Evolutionary conservation across 1,284 basidiomycete genomes (phyloP).

Genomic region (Violaceomyces palustris): DNA sequence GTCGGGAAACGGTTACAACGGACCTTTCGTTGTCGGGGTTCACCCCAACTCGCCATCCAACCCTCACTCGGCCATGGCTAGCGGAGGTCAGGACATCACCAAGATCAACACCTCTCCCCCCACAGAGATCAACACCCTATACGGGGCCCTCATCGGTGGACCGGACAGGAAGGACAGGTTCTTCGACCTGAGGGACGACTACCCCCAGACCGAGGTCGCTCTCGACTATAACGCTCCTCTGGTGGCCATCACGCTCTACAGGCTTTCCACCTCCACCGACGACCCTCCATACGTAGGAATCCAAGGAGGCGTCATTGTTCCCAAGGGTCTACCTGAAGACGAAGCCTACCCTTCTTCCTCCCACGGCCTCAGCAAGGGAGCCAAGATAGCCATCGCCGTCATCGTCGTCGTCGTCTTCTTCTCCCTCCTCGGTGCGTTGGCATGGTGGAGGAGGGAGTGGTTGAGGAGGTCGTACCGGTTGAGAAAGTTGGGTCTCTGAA

Average conservation of each 20-base stretch:
- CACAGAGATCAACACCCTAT: slow-evolving; percentile 69
- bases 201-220: slow-evolving; percentile 69
- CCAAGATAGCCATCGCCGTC: slow-evolving; percentile 61
- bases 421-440: slow-evolving; percentile 57
- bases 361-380: slow-evolving; percentile 57
- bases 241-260: slow-evolving; percentile 72
- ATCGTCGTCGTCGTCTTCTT: slow-evolving; percentile 64
- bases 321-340: slow-evolving; percentile 13
- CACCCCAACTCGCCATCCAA: slow-evolving; percentile 85
- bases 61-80: slow-evolving; percentile 79
- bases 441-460: slow-evolving; percentile 55
- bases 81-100: slow-evolving; percentile 65
- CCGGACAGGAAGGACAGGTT: slow-evolving; percentile 71
- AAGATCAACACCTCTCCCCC: slow-evolving; percentile 68
- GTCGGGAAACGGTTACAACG: slow-evolving; percentile 77
- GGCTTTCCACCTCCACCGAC: slow-evolving; percentile 62
- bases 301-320: slow-evolving; percentile 13
- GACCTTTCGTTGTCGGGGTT: slow-evolving; percentile 72
- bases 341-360: slow-evolving; percentile 9
- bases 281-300: slow-evolving; percentile 70
- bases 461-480: slow-evolving; percentile 22
- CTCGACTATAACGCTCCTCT: slow-evolving; percentile 73
- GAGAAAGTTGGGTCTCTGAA: slow-evolving; percentile 28
- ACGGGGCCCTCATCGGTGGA: slow-evolving; percentile 82
- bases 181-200: slow-evolving; percentile 78